These are phyloP conservation scores for Capsicum rhomboideum DNA, from an alignment of 257 asterid species.

Conservation along the genomic window DNA sequence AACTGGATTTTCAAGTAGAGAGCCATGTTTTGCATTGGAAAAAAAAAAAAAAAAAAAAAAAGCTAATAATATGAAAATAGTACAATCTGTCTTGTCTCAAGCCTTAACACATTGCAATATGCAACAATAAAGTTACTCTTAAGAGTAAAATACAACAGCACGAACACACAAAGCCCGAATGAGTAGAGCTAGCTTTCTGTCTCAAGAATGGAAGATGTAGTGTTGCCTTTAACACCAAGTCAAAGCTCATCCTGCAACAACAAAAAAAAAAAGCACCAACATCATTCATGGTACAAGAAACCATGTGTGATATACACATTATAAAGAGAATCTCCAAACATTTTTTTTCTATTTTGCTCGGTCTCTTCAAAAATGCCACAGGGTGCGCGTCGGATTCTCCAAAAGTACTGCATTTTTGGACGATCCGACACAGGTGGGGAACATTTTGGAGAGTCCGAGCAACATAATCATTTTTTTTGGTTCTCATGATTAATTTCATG, in stretches of 20 bases:
- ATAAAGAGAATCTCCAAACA: too few relatives aligned
- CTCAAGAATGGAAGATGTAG: not conserved
- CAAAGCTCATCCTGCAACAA: slow-evolving; percentile 2
- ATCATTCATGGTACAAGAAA: not conserved
- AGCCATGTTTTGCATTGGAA: not conserved
- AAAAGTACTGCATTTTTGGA: too few relatives aligned
- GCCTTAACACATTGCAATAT: not conserved
- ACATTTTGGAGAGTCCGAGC: too few relatives aligned
- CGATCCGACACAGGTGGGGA: too few relatives aligned
- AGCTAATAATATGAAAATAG: not conserved
- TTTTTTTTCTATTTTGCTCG: too few relatives aligned
- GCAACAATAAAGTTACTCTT: not conserved
- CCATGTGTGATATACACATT: not conserved
- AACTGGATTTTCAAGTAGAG: not conserved
- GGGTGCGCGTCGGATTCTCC: too few relatives aligned
- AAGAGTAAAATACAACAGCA: not conserved
- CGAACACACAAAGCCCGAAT: not conserved
- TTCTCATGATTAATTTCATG: too few relatives aligned
- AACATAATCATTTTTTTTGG: too few relatives aligned
- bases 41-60: not conserved
- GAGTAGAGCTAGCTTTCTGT: not conserved
- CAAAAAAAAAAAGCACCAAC: not conserved
- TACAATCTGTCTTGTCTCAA: not conserved
- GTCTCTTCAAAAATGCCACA: too few relatives aligned
- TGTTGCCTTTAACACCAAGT: not conserved